Base-by-base conservation (phyloP, 768 basidiomycete species). In the Boletus subparvulus region DNA sequence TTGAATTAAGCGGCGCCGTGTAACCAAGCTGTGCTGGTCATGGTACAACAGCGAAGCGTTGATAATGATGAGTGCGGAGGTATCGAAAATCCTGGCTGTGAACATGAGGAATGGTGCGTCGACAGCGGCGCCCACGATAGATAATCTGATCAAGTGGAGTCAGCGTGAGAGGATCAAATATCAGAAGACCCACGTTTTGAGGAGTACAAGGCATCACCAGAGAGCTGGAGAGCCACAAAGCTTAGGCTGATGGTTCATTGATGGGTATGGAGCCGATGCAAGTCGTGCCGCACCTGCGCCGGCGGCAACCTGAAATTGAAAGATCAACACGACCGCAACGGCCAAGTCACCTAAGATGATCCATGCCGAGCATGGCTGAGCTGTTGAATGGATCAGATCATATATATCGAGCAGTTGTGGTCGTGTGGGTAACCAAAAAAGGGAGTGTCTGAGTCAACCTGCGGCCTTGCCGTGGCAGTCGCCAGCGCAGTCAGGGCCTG, bases 401-500 rank as follows among this genome's bases (percentile, higher is more conserved):
- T 6, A 43, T 24, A 32, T 12, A 17, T 16, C 33, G 13, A 6
- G 36, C 36, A 46, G 54, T 46, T 17, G 13, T 43, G 12, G 44
- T 61, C 60, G 54, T 61, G 51, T 59, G 41, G 52, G 44, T 52
- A 17, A 54, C 65, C 46, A 57, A 69, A 28, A 71, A 58, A 36
- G 61, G 69, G 45, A 37, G 59, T 65, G 61, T 56, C 32, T 11
- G 32, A 32, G 32, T 32, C 57, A 59, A 53, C 55, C 51, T 32
- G 28, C 28, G 28, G 28, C 28, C 28, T 28, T 28, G 28, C 69
- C 50, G 62, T 61, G 69, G 65, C 58, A 59, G 65, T 67, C 65
- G 65, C 64, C 62, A 68, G 61, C 70, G 70, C 71, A 68, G 70
- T 50, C 61, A 66, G 58, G 54, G 55, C 53, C 63, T 60, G 61